Base-by-base conservation (phyloP, 768 basidiomycete genomes). In the Mycena galopus region DNA sequence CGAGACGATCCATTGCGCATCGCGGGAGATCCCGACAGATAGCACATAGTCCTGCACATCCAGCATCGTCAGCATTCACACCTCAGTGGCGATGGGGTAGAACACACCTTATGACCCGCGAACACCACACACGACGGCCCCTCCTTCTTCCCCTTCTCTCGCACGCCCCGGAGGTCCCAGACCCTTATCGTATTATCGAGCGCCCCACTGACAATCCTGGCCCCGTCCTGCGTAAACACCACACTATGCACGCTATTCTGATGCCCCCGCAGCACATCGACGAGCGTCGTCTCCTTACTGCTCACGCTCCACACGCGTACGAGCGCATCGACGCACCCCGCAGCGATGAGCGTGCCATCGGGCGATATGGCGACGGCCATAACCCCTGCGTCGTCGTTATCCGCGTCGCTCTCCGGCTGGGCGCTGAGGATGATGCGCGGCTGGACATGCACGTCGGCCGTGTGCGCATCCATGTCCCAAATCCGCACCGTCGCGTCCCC, bases 191-290 rank as follows among this genome's bases (percentile, higher is more conserved):
- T 95, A 85, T 94, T 94, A 78, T 97, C 95, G 78, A 97, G 84
- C 82, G 94, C 95, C 32, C 97, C 97, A 72, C 94, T 96, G 10
- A 98, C 95, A 73, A 99, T 85, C 9, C 92, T 93, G 79, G 90
- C 91, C n/a, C 96, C 96, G 78, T 98, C 97, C 0, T 95, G 95
- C 2, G 94, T 95, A 82, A 98, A 99, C 29, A 94, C 96, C 6
- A 96, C 88, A 64, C 92, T 93, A 81, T 96, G 96, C 51, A 97
- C 96, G 65, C 91, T 93, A 78, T 96, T 94, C 70, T 86, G 87
- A 80, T 97, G 96, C 1, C 95, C 95, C 56, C 88, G 84, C 69
- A 97, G 84, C 33, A 91, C 85, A 78, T 94, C 94, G 7, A 96
- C 85, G 21, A 96, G 82, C 59, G 80, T 72, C n/a, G n/a, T n/a